Conservation (phyloP, 495 filamentous ascomycete genomes). For the Penicillium tannophilum region DNA sequence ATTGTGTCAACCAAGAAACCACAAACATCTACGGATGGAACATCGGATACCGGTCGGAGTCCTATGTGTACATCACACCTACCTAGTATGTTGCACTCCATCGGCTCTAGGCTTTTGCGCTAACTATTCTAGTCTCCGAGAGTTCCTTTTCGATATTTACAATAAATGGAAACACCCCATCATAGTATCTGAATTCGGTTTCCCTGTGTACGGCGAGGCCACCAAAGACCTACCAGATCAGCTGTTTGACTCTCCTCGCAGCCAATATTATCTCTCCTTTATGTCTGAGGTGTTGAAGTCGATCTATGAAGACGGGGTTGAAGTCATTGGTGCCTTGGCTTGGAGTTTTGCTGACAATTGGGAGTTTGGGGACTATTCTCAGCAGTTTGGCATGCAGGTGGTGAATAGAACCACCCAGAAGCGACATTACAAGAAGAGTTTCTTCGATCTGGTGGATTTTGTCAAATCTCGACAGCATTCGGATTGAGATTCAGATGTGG, state of each 20-base stretch:
- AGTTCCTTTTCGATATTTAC: slow-evolving; percentile 45
- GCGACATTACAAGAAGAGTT: slow-evolving; percentile 48
- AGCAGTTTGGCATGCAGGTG: slow-evolving; percentile 46
- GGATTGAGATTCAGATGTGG: not conserved
- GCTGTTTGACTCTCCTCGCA: slow-evolving; percentile 42
- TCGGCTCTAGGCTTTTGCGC: not conserved
- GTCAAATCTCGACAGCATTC: slow-evolving; percentile 25
- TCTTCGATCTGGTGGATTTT: slow-evolving; percentile 52
- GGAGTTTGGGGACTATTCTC: slow-evolving; percentile 46
- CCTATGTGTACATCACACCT: slow-evolving; percentile 45
- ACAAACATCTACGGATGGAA: slow-evolving; percentile 42
- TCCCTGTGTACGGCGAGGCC: slow-evolving; percentile 37
- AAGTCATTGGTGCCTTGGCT: slow-evolving; percentile 47
- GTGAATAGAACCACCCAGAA: slow-evolving; percentile 45
- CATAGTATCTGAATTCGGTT: slow-evolving; percentile 45
- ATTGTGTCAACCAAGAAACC: slow-evolving; percentile 41
- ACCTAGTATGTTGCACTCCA: slow-evolving; percentile 24
- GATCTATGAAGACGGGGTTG: slow-evolving; percentile 46
- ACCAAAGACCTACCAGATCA: slow-evolving; percentile 35
- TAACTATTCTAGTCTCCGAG: slow-evolving; percentile 28
- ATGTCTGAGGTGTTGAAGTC: slow-evolving; percentile 47
- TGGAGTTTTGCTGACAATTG: slow-evolving; percentile 51
- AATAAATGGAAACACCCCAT: slow-evolving; percentile 43
- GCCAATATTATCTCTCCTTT: slow-evolving; percentile 43
- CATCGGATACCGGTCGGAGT: slow-evolving; percentile 40